Conservation (phyloP, 139 green algal genomes). For the Microglena sp. region DNA sequence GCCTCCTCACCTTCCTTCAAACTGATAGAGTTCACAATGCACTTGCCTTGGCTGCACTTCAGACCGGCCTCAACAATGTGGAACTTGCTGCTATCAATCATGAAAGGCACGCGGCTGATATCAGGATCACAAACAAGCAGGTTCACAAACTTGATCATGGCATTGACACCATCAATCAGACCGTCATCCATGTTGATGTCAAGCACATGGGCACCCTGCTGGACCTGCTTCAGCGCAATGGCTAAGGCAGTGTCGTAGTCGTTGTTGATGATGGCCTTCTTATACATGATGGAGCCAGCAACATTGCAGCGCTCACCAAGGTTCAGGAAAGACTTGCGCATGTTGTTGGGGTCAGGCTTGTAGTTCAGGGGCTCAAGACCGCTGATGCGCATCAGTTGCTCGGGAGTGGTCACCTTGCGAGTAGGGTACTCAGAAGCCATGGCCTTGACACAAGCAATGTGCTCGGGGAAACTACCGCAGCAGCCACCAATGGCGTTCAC, state of each 20-base stretch:
- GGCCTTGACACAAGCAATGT: constrained; percentile 76
- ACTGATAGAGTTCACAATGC: constrained; percentile 97
- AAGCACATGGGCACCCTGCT: constrained; percentile 81
- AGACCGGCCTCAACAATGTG: constrained; percentile 93
- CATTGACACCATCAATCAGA: constrained; percentile 86
- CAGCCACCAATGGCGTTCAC: constrained; percentile 94
- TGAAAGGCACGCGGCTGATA: constrained; percentile 89
- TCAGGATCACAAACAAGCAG: constrained; percentile 92
- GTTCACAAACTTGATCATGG: constrained; percentile 97
- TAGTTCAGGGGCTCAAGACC: constrained; percentile 95
- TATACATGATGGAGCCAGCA: constrained; percentile 87
- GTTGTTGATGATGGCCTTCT: constrained; percentile 92
- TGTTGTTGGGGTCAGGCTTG: constrained; percentile 55
- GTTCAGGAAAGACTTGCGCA: constrained; percentile 87
- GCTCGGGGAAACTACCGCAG: constrained; percentile 83
- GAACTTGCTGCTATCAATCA: constrained; percentile 98
- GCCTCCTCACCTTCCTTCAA: constrained; percentile 94
- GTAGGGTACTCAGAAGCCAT: constrained; percentile 60
- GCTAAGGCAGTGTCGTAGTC: constrained; percentile 88
- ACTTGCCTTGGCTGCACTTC: constrained; percentile 92
- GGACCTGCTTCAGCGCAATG: constrained; percentile 74
- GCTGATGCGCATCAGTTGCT: constrained; percentile 74
- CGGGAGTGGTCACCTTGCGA: constrained; percentile 45
- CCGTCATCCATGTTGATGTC: constrained; percentile 99
- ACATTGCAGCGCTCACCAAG: constrained; percentile 98